Evolutionary conservation across 371 early-diverging fungal genomes (phyloP).

Genomic region (Mortierella sp.): DNA sequence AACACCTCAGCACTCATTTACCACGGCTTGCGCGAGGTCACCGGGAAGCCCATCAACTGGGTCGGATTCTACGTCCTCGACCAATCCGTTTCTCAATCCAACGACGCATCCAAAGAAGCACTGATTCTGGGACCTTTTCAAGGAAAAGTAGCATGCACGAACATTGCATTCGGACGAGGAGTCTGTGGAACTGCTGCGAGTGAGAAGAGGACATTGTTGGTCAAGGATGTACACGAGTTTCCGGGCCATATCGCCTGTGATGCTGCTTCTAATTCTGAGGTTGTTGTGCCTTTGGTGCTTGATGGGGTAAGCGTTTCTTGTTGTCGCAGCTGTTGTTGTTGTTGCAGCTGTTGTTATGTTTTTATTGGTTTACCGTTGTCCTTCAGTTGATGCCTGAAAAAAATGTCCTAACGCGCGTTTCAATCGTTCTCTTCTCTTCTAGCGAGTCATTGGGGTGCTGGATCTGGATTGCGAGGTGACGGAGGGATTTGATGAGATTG

Average conservation of each 20-base stretch:
- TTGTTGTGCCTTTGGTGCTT: slow-evolving; percentile 88
- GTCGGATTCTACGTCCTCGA: slow-evolving; percentile 88
- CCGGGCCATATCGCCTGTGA: slow-evolving; percentile 96
- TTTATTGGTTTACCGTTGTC: not conserved
- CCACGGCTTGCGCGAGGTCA: slow-evolving; percentile 79
- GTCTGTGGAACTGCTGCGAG: slow-evolving; percentile 91
- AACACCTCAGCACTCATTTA: slow-evolving; percentile 88
- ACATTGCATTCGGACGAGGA: slow-evolving; percentile 86
- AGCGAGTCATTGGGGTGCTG: slow-evolving; percentile 83
- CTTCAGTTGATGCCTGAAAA: not conserved
- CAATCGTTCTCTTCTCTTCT: not conserved
- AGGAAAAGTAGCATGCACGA: slow-evolving; percentile 91
- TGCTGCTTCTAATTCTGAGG: slow-evolving; percentile 87
- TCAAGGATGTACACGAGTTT: slow-evolving; percentile 87
- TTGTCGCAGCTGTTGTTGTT: not conserved
- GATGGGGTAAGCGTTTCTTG: slow-evolving; percentile 59
- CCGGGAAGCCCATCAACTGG: slow-evolving; percentile 91
- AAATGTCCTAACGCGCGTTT: slow-evolving; percentile 2
- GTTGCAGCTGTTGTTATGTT: slow-evolving; percentile 42
- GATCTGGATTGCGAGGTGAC: slow-evolving; percentile 87
- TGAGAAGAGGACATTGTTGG: slow-evolving; percentile 68
- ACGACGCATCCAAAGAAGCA: slow-evolving; percentile 20
- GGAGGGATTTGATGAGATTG: slow-evolving; percentile 85
- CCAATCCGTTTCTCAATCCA: slow-evolving; percentile 27
- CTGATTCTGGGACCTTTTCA: slow-evolving; percentile 93